These are phyloP conservation scores for Xylaria sp. DNA, from an alignment of 2,329 filamentous ascomycete species.

Conservation along the genomic window DNA sequence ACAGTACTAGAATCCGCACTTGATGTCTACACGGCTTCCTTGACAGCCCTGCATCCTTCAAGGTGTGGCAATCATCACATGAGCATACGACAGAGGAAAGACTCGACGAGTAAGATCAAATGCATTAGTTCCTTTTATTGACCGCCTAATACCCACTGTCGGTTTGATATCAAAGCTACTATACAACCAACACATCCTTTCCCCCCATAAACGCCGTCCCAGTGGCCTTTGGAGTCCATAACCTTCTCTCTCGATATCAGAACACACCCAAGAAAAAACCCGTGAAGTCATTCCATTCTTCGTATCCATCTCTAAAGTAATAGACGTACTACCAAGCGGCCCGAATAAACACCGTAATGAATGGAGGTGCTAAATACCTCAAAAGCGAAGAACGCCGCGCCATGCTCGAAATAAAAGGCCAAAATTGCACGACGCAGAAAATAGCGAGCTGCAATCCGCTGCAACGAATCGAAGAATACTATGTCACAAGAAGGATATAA, in stretches of 20 bases:
- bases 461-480: constrained; percentile 36
- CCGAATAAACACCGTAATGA: constrained; percentile 33
- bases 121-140: constrained; percentile 27
- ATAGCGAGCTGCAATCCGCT: constrained; percentile 34
- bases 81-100: neutral
- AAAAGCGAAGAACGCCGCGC: constrained; percentile 42
- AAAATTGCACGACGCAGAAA: constrained; percentile 43
- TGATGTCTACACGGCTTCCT: neutral
- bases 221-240: constrained; percentile 23
- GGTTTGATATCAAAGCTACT: constrained; percentile 23
- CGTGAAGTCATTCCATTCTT: constrained; percentile 45
- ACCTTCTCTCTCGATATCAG: constrained; percentile 22
- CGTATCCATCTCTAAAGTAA: constrained; percentile 44
- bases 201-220: constrained; percentile 33
- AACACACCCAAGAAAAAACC: constrained; percentile 29
- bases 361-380: constrained; percentile 30
- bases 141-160: constrained; percentile 10
- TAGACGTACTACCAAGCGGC: constrained; percentile 22
- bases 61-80: neutral
- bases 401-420: constrained; percentile 42
- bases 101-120: constrained; percentile 6
- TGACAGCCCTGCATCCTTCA: neutral
- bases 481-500: constrained; percentile 38
- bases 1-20: neutral
- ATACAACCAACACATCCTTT: constrained; percentile 23